A percentile compares a stretch with the other conserved stretches of the same genome.
phyloP scores from a whole-genome alignment of 2,329 filamentous ascomycete genomes.

The Conoideocrella luteorostrata region DNA sequence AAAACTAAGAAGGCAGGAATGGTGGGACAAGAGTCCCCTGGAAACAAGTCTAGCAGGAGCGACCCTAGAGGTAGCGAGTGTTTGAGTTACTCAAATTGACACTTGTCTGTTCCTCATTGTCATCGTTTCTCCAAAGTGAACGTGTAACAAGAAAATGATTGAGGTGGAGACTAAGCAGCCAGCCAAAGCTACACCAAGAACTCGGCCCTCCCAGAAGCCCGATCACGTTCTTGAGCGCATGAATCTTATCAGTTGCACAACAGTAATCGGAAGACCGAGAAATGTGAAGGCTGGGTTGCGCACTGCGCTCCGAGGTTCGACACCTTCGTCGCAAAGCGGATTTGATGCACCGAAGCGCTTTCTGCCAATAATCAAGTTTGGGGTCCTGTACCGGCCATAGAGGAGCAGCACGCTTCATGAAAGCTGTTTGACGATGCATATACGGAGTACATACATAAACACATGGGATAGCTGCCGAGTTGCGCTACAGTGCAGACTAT shows the following conservation, averaged over 20 bases:
- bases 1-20: background rate
- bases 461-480: too few relatives aligned
- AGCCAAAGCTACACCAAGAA: conserved; percentile 2
- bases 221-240: conserved; percentile 4
- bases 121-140: background rate
- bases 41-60: background rate
- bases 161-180: background rate
- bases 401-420: too few relatives aligned
- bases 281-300: too few relatives aligned
- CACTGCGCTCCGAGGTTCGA: too few relatives aligned
- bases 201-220: conserved; percentile 2
- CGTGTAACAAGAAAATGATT: conserved; percentile 3
- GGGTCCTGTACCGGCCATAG: background rate
- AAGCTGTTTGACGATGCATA: background rate
- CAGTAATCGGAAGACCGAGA: background rate
- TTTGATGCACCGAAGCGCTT: too few relatives aligned
- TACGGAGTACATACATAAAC: too few relatives aligned
- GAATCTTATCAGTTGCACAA: background rate
- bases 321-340: too few relatives aligned
- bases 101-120: conserved; percentile 5
- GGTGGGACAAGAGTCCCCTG: too few relatives aligned
- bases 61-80: background rate
- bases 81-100: background rate
- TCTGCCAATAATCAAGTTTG: background rate
- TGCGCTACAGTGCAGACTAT: too few relatives aligned